Evolutionary conservation across 305 asterid genomes (phyloP).

Genomic region (Solanum hybrid): DNA sequence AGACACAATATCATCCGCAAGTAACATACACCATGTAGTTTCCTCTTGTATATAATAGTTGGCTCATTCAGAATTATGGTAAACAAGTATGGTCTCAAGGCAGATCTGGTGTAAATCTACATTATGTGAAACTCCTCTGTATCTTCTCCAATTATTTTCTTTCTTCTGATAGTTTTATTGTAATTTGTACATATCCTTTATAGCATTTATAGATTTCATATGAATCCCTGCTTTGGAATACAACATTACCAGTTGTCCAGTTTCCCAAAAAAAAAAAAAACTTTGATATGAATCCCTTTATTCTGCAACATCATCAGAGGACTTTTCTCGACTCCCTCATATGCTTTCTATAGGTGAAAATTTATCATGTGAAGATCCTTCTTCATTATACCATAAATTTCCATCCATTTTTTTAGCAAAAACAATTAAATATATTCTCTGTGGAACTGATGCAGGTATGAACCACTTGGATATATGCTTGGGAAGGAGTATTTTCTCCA

Average conservation of each 20-base stretch:
- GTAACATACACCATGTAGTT: background rate
- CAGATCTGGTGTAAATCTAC: background rate
- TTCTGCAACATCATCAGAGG: background rate
- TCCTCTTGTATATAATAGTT: background rate
- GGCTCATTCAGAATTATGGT: background rate
- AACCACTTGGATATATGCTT: constrained; percentile 69
- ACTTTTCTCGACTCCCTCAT: background rate
- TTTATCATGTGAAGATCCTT: background rate
- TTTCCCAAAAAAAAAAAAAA: background rate
- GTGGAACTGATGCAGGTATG: constrained; percentile 61
- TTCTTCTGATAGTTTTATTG: background rate
- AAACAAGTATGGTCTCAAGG: background rate
- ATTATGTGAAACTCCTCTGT: background rate
- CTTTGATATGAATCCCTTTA: background rate
- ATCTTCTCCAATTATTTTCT: background rate
- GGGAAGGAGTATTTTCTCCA: constrained; percentile 96
- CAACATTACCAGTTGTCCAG: background rate
- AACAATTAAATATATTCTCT: background rate
- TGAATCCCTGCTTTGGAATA: background rate
- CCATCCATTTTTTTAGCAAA: background rate
- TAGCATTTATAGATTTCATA: background rate
- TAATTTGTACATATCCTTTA: background rate
- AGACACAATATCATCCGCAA: background rate
- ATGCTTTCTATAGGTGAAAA: background rate
- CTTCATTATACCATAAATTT: background rate